Conservation (phyloP, 352 stramenopile genomes). For the Phytophthora crassamura region DNA sequence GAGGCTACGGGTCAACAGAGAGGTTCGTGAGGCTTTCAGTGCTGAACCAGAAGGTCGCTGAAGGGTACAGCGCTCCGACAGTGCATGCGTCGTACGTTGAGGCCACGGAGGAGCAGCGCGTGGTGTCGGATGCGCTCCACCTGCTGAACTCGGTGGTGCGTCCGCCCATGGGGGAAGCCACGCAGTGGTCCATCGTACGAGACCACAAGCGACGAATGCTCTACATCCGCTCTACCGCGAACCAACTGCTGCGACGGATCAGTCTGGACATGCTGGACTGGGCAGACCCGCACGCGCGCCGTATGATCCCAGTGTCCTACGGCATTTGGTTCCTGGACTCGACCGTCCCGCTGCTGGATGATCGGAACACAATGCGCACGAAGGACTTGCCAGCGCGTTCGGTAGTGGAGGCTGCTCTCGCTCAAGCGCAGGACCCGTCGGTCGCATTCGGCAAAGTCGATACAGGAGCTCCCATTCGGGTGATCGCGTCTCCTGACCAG, state of each 20-base stretch:
- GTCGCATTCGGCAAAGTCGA: slow-evolving; percentile 7
- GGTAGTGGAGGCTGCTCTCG: slow-evolving; percentile 47
- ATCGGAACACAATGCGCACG: slow-evolving; percentile 49
- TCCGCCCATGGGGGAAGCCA: slow-evolving; percentile 52
- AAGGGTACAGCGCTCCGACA: slow-evolving; percentile 45
- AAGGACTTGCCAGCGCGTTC: slow-evolving; percentile 68
- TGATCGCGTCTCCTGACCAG: slow-evolving; percentile 3
- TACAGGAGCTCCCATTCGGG: not conserved
- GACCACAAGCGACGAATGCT: slow-evolving; percentile 68
- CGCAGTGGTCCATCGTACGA: slow-evolving; percentile 75
- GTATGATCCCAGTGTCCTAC: slow-evolving; percentile 63
- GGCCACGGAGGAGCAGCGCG: slow-evolving; percentile 61
- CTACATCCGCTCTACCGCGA: slow-evolving; percentile 77
- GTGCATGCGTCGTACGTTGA: slow-evolving; percentile 52
- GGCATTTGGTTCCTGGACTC: slow-evolving; percentile 74
- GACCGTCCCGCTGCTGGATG: slow-evolving; percentile 49
- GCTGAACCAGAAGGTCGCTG: slow-evolving; percentile 54
- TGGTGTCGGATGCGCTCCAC: slow-evolving; percentile 63
- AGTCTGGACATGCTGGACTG: slow-evolving; percentile 72
- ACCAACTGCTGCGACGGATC: slow-evolving; percentile 69
- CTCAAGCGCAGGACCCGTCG: slow-evolving; percentile 4
- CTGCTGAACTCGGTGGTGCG: slow-evolving; percentile 72
- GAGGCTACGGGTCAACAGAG: slow-evolving; percentile 60
- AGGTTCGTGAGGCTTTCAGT: slow-evolving; percentile 74
- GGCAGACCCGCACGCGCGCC: slow-evolving; percentile 40